phyloP scores from a whole-genome alignment of 352 stramenopile genomes.

The Thalassiosira mediterranea region DNA sequence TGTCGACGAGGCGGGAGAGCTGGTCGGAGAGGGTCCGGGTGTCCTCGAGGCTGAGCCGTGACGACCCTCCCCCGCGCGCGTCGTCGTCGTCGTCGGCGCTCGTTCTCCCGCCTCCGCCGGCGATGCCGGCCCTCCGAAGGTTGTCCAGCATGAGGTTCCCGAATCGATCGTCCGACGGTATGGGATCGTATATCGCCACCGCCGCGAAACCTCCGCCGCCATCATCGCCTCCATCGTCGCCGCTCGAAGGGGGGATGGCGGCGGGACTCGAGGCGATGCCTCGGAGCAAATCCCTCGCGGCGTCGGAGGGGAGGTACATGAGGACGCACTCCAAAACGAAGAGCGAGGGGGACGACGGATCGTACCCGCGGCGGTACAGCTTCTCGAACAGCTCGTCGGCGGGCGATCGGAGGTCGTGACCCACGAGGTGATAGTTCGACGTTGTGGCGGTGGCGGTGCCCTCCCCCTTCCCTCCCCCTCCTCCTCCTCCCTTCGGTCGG shows the following conservation, averaged over 20 bases:
- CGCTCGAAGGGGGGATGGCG: neutral
- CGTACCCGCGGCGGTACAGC: conserved; percentile 48
- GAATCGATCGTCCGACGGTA: conserved; percentile 65
- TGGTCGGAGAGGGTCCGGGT: conserved; percentile 61
- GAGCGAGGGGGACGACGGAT: conserved; percentile 56
- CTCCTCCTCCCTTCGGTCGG: neutral
- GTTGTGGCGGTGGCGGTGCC: neutral
- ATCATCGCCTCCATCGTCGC: neutral
- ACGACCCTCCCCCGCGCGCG: conserved; percentile 5
- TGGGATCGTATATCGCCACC: conserved; percentile 67
- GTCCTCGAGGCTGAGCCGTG: conserved; percentile 56
- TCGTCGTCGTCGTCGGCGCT: conserved; percentile 19
- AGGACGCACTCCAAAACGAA: conserved; percentile 79
- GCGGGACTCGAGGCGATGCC: conserved; percentile 11
- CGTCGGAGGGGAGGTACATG: conserved; percentile 76
- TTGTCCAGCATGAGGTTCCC: conserved; percentile 77
- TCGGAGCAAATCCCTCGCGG: conserved; percentile 38
- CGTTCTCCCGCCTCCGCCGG: conserved; percentile 1
- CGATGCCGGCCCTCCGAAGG: conserved; percentile 58
- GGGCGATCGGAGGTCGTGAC: conserved; percentile 65
- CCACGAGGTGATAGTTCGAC: conserved; percentile 61
- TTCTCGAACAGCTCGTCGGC: conserved; percentile 54
- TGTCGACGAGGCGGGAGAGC: conserved; percentile 42
- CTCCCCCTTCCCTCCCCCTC: neutral
- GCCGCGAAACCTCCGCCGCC: conserved; percentile 24